A percentile compares a stretch with the other conserved stretches of the same genome.
Evolutionary conservation across 1,284 basidiomycete genomes (phyloP).

Genomic region (Ganoderma sinense): DNA sequence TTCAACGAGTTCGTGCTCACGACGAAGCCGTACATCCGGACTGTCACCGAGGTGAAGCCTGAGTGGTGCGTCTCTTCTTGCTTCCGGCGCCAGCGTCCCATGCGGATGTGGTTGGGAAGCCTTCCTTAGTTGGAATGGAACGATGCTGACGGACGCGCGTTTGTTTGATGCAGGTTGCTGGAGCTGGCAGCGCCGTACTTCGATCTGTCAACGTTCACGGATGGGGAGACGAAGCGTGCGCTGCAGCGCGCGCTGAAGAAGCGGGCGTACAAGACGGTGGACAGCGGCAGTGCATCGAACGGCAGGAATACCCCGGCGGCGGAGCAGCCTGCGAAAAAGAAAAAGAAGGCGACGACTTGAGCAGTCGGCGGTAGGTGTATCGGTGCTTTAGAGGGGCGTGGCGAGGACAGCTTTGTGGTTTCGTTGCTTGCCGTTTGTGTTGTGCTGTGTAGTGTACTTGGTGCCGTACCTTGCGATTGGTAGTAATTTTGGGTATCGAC

Average conservation of each 20-base stretch:
- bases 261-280: conserved; percentile 41
- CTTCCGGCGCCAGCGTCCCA: neutral
- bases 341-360: conserved; percentile 2
- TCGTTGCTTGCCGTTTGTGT: neutral
- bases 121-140: neutral
- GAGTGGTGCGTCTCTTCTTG: conserved; percentile 74
- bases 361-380: neutral
- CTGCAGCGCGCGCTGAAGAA: conserved; percentile 59
- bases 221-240: conserved; percentile 79
- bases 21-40: conserved; percentile 89
- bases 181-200: conserved; percentile 87
- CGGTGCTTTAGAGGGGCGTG: neutral
- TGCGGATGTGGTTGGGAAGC: neutral
- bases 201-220: conserved; percentile 70
- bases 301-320: conserved; percentile 19
- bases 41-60: conserved; percentile 87
- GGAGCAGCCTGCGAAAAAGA: conserved; percentile 18
- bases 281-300: conserved; percentile 14
- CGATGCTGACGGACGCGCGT: neutral
- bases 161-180: conserved; percentile 66
- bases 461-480: neutral
- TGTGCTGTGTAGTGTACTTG: conserved; percentile 2
- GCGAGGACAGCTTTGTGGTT: neutral
- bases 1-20: conserved; percentile 99
- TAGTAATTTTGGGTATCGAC: neutral